Conservation (phyloP, 768 basidiomycete genomes). For the Dictyophora rubrovolvata region DNA sequence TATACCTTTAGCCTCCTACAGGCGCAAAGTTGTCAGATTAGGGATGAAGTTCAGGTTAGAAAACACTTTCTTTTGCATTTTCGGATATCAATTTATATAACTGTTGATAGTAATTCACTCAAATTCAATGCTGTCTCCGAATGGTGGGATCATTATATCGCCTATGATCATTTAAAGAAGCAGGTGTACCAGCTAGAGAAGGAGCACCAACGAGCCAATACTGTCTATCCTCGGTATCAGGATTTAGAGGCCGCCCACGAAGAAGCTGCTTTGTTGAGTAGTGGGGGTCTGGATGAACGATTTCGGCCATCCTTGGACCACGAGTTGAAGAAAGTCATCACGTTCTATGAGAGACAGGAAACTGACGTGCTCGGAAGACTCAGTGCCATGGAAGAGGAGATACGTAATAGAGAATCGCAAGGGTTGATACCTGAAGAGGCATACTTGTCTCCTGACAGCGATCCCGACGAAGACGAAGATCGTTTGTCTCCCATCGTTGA, state of each 20-base stretch:
- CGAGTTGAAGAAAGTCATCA: conserved; percentile 70
- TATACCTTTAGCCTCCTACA: conserved; percentile 3
- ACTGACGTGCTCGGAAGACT: conserved; percentile 58
- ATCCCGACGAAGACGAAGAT: conserved; percentile 51
- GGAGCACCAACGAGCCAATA: conserved; percentile 40
- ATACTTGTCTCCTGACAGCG: conserved; percentile 34
- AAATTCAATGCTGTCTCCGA: conserved; percentile 88
- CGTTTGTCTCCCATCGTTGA: neutral
- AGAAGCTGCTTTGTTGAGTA: conserved; percentile 41
- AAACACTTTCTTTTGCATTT: neutral
- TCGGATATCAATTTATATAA: neutral
- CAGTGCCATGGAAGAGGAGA: conserved; percentile 44
- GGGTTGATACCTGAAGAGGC: conserved; percentile 35
- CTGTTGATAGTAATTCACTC: conserved; percentile 36
- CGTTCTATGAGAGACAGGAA: conserved; percentile 74
- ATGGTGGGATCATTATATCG: conserved; percentile 89
- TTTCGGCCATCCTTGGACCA: conserved; percentile 72
- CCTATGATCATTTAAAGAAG: conserved; percentile 67
- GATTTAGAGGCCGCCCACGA: conserved; percentile 60
- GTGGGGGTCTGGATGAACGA: conserved; percentile 36
- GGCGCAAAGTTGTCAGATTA: neutral
- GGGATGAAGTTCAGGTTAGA: conserved; percentile 13
- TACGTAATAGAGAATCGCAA: conserved; percentile 48
- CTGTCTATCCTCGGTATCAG: conserved; percentile 16
- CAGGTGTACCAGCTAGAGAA: conserved; percentile 81